Evolutionary conservation across 257 asterid genomes (phyloP), one percentile per base, ranked within the genome.

Genomic region (Nicotiana noctiflora): DNA sequence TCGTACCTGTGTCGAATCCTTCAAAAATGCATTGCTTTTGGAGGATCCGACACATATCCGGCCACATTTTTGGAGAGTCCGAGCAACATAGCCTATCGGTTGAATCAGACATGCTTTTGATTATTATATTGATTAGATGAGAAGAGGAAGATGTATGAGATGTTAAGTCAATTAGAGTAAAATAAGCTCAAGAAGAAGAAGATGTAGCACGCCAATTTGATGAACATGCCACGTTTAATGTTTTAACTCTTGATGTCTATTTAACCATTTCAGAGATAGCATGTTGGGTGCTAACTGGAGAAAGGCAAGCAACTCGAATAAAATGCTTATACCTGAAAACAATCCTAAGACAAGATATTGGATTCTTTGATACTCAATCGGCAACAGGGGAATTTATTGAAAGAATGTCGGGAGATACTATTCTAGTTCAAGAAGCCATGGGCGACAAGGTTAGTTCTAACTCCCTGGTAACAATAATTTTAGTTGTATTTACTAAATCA

Each of bases 281-380:
- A 17, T 91, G 95, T 60, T 89, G 95, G 95, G 86, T n/a, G 87
- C 82, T 88, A 29, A 61, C 90, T 0, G 95, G 92, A 23, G 92
- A 91, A 72, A 84, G 93, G 44, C 93, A 90, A 61, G 88, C 91
- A 5, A 57, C 83, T 40, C 92, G 93, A 34, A 87, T 91, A 81
- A 81, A 90, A 61, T 85, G 83, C 52, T 68, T 91, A 76, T 91
- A 91, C 86, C 68, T 91, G 67, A 88, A 85, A 80, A 83, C 93
- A 52, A n/a, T 91, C 53, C 40, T 91, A 17, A 85, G 91, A 55
- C 91, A 91, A 82, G 93, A 91, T 44, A 85, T 89, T 8, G 85
- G 80, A 13, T 91, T 87, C 80, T 89, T 91, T 55, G 95, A 91
- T 83, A 86, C 89, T 46, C 77, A 89, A 80, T 63, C 91, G 29